Base-by-base conservation (phyloP, 108 stramenopile species). In the Pseudonitzschia delicatissima region DNA sequence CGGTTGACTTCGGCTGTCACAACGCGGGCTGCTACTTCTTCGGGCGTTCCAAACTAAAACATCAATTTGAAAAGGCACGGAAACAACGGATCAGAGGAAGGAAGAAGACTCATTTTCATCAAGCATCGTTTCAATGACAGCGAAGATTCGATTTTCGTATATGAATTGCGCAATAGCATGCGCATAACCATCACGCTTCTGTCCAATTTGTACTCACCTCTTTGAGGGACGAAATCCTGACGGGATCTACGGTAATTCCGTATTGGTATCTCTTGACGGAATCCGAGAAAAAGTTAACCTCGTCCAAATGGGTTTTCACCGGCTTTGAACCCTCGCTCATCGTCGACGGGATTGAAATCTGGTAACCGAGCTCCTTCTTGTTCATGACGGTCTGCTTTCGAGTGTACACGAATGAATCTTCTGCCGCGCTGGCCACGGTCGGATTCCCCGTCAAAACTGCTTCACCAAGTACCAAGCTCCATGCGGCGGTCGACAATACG, bases 1-100 rank as follows among this genome's bases (percentile, higher is more conserved):
- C 91, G 76, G 70, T 88, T 92, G 13, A 92, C 72, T 78, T 92
- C 91, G 11, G 91, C 87, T 26, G 82, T 84, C 6, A 92, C 91
- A 1, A 92, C 87, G 20, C 84, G 69, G 29, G 91, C 91, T 6
- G 91, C 91, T 11, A 92, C 87, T 72, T 89, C 83, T 63, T 83
- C 80, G 29, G 91, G 87, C 33, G 87, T 84, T 9, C 91, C 91
- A 82, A 92, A 92, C 66, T 88, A 28, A 58, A 58, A 58, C 25
- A 58, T 29, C 5, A 33, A 28, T 18, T 31, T 5, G 13, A 29
- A 66, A 51, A 28, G 29, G 11, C 11, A 33, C 5, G 26, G 45
- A 63, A 45, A 63, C 18, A 63, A 23, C 2, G 2, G 23, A 35
- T 26, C 2, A 15, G 28, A 68, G 36, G 4, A 25, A 58, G 5